phyloP scores from a whole-genome alignment of 345 rosid species.

The Camelina sativa region DNA sequence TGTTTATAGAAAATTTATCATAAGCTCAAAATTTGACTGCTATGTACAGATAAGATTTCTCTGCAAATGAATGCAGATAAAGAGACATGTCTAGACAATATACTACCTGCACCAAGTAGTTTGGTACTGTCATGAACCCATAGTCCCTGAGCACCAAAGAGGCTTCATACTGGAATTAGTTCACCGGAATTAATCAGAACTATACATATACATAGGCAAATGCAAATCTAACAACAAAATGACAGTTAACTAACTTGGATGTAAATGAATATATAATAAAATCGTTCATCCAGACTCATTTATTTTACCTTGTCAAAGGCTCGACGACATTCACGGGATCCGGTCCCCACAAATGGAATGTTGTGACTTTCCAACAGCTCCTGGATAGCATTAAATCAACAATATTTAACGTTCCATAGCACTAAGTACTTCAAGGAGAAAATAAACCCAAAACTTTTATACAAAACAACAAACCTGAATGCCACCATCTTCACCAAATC shows the following conservation, averaged over 20 bases:
- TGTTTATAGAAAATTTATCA: slow-evolving; percentile 16
- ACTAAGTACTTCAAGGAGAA: slow-evolving; percentile 10
- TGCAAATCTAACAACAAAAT: neutral
- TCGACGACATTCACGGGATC: slow-evolving; percentile 73
- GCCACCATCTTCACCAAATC: slow-evolving; percentile 96
- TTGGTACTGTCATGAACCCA: slow-evolving; percentile 78
- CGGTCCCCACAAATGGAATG: slow-evolving; percentile 91
- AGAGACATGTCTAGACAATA: slow-evolving; percentile 23
- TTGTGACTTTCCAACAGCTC: slow-evolving; percentile 74
- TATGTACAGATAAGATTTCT: neutral
- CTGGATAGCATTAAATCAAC: slow-evolving; percentile 59
- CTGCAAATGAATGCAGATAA: slow-evolving; percentile 11
- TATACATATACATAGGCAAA: slow-evolving; percentile 24
- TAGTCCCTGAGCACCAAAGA: slow-evolving; percentile 68
- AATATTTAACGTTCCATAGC: neutral
- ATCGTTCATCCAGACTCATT: neutral
- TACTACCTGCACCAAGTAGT: slow-evolving; percentile 76
- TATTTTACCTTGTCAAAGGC: slow-evolving; percentile 91
- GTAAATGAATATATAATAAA: neutral
- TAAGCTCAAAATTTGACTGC: neutral
- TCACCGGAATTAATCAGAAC: slow-evolving; percentile 29
- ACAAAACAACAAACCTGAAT: slow-evolving; percentile 66
- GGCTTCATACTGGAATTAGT: slow-evolving; percentile 74
- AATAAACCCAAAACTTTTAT: slow-evolving; percentile 9
- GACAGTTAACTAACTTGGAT: neutral